Percentiles rank a stretch among this genome's conserved stretches.
Evolutionary conservation across 1,284 basidiomycete species (phyloP).

Genomic region (Nidula niveotomentosa): DNA sequence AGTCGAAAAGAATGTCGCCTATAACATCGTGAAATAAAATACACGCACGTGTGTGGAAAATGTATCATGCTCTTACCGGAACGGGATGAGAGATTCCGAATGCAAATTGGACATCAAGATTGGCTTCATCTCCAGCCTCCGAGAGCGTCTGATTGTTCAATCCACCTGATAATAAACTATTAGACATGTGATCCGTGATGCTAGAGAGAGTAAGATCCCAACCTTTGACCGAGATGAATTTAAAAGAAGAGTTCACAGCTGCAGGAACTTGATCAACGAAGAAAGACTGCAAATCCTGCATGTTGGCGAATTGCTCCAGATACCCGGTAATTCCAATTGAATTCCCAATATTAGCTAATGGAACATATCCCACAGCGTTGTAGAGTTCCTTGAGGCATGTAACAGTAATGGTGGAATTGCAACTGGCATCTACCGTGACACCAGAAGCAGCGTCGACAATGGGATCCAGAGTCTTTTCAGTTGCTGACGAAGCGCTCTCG

Average conservation of each 20-base stretch:
- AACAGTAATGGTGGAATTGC: conserved; percentile 47
- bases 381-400: conserved; percentile 53
- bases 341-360: conserved; percentile 36
- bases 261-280: conserved; percentile 45
- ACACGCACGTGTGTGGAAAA: too few species aligned
- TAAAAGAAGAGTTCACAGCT: conserved; percentile 42
- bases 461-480: conserved; percentile 19
- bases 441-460: too few species aligned
- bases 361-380: conserved; percentile 42
- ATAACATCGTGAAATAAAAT: too few species aligned
- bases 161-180: conserved; percentile 39
- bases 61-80: neutral
- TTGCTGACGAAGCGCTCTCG: conserved; percentile 24
- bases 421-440: conserved; percentile 49
- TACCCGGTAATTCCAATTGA: conserved; percentile 59
- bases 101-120: conserved; percentile 34
- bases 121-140: conserved; percentile 65
- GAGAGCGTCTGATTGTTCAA: conserved; percentile 57
- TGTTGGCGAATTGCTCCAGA: conserved; percentile 54
- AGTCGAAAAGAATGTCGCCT: conserved; percentile 24
- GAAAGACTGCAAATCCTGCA: conserved; percentile 51
- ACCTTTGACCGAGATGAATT: conserved; percentile 52
- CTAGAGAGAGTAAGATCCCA: neutral
- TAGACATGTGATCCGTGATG: conserved; percentile 4
- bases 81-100: neutral